Evolutionary conservation across 208 protist genomes (phyloP).

Genomic region (Leishmania guyanensis): DNA sequence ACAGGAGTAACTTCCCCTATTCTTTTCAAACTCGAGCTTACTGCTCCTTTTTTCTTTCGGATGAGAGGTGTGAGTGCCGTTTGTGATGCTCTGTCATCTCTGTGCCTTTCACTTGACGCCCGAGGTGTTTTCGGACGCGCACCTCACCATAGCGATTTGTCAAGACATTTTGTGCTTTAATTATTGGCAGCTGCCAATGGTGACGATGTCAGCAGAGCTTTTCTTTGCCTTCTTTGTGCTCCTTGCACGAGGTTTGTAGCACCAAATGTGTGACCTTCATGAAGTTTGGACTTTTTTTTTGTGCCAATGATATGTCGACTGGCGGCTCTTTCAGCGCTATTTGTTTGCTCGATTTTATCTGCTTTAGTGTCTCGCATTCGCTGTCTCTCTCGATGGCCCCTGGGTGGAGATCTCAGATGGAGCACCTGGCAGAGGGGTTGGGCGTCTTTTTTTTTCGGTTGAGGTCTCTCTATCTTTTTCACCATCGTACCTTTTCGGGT

Average conservation of each 20-base stretch:
- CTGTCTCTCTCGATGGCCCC: neutral
- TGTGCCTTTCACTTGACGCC: neutral
- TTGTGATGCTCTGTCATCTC: neutral
- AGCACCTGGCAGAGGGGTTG: neutral
- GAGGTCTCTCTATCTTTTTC: neutral
- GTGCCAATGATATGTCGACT: neutral
- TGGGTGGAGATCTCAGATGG: neutral
- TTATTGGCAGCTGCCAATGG: neutral
- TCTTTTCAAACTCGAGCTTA: neutral
- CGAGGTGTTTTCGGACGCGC: neutral
- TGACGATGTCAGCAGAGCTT: neutral
- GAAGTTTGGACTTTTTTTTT: slow-evolving; percentile 11
- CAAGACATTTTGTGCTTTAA: neutral
- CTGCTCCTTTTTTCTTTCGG: neutral
- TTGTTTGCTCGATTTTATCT: neutral
- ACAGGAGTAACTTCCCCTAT: neutral
- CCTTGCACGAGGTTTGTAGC: slow-evolving; percentile 6
- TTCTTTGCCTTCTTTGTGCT: slow-evolving; percentile 6
- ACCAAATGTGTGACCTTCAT: neutral
- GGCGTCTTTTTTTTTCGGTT: neutral
- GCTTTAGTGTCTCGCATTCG: neutral
- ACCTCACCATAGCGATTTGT: neutral
- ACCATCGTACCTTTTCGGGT: neutral
- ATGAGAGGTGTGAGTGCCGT: neutral
- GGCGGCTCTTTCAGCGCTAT: neutral